phyloP scores from a whole-genome alignment of 1,284 basidiomycete species.

The Ceratobasidium theobromae region DNA sequence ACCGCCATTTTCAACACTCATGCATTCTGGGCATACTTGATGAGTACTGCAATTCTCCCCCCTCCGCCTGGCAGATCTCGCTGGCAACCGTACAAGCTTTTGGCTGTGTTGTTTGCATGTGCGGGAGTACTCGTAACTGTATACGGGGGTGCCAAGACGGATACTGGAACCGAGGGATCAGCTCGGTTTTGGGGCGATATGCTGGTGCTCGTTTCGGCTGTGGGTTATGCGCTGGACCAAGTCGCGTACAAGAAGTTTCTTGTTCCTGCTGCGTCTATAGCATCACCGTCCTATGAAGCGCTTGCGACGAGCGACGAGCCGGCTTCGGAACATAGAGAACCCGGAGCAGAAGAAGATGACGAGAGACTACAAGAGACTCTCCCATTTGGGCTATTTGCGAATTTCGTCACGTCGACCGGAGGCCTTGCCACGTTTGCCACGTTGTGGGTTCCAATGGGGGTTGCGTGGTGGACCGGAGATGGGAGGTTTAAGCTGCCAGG shows the following conservation, averaged over 20 bases:
- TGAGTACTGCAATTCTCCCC: slow-evolving; percentile 57
- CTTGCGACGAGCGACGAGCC: no score
- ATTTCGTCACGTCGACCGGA: slow-evolving; percentile 35
- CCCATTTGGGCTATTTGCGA: slow-evolving; percentile 35
- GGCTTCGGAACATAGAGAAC: no score
- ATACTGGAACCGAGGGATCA: slow-evolving; percentile 42
- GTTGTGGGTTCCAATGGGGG: slow-evolving; percentile 33
- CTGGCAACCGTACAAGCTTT: slow-evolving; percentile 63
- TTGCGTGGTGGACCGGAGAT: slow-evolving; percentile 32
- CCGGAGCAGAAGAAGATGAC: no score
- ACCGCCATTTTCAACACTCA: slow-evolving; percentile 85
- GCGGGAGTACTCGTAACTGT: slow-evolving; percentile 70
- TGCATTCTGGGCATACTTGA: slow-evolving; percentile 77
- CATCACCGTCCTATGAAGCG: background rate
- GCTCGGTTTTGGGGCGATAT: slow-evolving; percentile 73
- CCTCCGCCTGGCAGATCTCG: slow-evolving; percentile 47
- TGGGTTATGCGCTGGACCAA: slow-evolving; percentile 70
- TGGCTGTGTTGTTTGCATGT: slow-evolving; percentile 74
- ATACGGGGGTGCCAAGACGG: slow-evolving; percentile 72
- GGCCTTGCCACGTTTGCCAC: slow-evolving; percentile 34
- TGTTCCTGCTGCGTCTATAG: slow-evolving; percentile 50
- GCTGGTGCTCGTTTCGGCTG: slow-evolving; percentile 67
- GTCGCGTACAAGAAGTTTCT: slow-evolving; percentile 80
- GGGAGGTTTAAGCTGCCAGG: slow-evolving; percentile 29
- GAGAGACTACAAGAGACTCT: no score